Evolutionary conservation across 208 protist genomes (phyloP).

Genomic region (Trypanosoma melophagium): DNA sequence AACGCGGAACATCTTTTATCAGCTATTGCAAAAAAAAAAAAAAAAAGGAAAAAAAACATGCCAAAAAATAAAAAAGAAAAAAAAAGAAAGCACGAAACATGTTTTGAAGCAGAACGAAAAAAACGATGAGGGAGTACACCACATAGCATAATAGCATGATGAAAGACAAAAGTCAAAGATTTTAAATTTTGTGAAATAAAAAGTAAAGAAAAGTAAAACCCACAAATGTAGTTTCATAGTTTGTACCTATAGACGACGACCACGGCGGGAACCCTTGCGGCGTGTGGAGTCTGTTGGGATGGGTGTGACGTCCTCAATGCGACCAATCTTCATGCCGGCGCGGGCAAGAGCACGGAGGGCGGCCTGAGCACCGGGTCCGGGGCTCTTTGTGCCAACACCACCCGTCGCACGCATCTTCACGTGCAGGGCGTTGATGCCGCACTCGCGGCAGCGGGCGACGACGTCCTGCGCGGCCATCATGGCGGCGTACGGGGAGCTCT

Average conservation of each 20-base stretch:
- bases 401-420: constrained; percentile 99
- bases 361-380: constrained; percentile 98
- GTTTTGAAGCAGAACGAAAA: too few relatives aligned
- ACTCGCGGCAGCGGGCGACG: constrained; percentile 95
- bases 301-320: constrained; percentile 99
- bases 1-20: constrained; percentile 70
- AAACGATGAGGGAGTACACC: too few relatives aligned
- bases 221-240: constrained; percentile 65
- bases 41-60: background rate
- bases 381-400: constrained; percentile 98
- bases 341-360: constrained; percentile 99
- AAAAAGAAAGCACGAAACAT: background rate
- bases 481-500: constrained; percentile 99
- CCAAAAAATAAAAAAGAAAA: constrained; percentile 18
- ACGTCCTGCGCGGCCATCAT: constrained; percentile 99
- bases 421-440: constrained; percentile 99
- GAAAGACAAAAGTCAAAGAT: too few relatives aligned
- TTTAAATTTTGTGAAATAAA: background rate
- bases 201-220: constrained; percentile 31
- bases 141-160: too few relatives aligned
- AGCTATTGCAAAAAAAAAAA: background rate
- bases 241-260: constrained; percentile 97
- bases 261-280: constrained; percentile 98
- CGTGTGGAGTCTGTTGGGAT: constrained; percentile 99
- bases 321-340: constrained; percentile 99